A percentile compares a stretch with the other conserved stretches of the same genome.
These are phyloP conservation scores for Penicillium flavigenum DNA, from an alignment of 495 filamentous ascomycete genomes.

Conservation along the genomic window DNA sequence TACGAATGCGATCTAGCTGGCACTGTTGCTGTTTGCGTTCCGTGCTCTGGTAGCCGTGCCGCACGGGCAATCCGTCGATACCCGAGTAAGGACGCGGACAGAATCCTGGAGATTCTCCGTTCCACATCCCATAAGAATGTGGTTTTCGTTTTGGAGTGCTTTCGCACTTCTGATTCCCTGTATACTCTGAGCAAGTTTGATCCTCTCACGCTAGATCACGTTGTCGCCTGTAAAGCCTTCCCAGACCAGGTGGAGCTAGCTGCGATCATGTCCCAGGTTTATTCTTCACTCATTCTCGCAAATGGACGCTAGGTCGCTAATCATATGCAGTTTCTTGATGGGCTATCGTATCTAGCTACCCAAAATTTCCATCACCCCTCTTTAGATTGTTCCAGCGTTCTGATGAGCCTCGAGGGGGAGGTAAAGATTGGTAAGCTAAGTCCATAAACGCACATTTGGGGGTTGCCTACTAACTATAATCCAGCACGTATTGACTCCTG, in stretches of 20 bases:
- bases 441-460: not conserved
- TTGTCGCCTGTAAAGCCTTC: conserved; percentile 21
- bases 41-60: conserved; percentile 1
- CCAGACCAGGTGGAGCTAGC: conserved; percentile 18
- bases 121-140: conserved; percentile 16
- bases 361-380: conserved; percentile 14
- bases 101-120: conserved; percentile 12
- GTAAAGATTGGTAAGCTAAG: conserved; percentile 21
- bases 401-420: conserved; percentile 15
- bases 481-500: conserved; percentile 14
- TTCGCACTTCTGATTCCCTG: conserved; percentile 11
- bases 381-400: conserved; percentile 18
- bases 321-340: conserved; percentile 22
- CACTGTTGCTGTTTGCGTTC: conserved; percentile 15
- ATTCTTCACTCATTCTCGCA: too few species aligned
- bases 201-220: conserved; percentile 19
- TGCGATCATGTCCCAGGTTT: conserved; percentile 23
- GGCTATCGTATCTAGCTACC: conserved; percentile 14
- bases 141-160: conserved; percentile 10
- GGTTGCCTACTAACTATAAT: too few species aligned
- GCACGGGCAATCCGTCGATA: conserved; percentile 15
- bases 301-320: too few species aligned
- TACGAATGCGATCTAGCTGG: conserved; percentile 25
- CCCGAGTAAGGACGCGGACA: conserved; percentile 10
- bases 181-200: conserved; percentile 19